Conservation (phyloP, 805 yeast genomes). For the Metschnikowia anglica region DNA sequence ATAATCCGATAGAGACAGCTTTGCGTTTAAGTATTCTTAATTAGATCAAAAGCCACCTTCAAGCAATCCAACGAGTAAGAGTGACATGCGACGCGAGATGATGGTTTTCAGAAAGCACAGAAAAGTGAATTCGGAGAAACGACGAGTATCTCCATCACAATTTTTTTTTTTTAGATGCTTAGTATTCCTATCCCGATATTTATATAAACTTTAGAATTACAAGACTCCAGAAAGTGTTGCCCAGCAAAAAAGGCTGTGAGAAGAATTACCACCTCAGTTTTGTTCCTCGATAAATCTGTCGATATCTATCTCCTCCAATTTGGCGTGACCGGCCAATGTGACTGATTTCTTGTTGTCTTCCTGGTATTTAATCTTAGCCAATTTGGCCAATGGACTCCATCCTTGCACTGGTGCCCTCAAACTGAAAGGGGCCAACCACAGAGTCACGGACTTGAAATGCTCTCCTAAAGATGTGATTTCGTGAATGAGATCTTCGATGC, state of each 20-base stretch:
- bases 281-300: conserved; percentile 66
- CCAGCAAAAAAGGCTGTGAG: not conserved
- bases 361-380: conserved; percentile 59
- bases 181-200: conserved; percentile 12
- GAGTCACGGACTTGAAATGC: conserved; percentile 56
- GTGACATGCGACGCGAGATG: no score
- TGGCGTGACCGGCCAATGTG: conserved; percentile 63
- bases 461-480: conserved; percentile 66
- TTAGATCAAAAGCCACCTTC: no score
- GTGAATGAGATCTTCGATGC: conserved; percentile 78
- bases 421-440: conserved; percentile 69
- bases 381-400: conserved; percentile 68
- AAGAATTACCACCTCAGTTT: conserved; percentile 30
- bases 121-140: no score
- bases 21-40: no score
- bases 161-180: conserved; percentile 1
- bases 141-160: no score
- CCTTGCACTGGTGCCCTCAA: conserved; percentile 71
- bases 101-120: no score
- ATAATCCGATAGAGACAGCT: no score
- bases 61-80: no score
- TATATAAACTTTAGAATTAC: conserved; percentile 8
- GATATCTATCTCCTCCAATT: conserved; percentile 69
- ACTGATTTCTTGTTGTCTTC: conserved; percentile 49
- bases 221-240: conserved; percentile 3